A percentile compares a stretch with the other conserved stretches of the same genome.
phyloP scores from a whole-genome alignment of 169 alveolate genomes.

The Eimeria tenella region DNA sequence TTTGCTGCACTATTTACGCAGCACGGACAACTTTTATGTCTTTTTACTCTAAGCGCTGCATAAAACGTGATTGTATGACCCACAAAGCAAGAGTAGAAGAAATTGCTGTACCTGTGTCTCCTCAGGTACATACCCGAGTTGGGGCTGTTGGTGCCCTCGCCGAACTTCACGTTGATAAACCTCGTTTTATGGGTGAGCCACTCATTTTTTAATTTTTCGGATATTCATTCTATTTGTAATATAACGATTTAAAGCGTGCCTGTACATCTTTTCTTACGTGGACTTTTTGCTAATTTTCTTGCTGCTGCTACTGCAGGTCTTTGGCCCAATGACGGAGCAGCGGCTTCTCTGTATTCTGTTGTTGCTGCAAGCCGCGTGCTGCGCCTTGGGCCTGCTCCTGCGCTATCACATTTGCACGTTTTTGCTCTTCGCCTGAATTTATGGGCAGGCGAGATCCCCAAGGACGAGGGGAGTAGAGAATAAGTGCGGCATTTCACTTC shows the following conservation, averaged over 20 bases:
- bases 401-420: slow-evolving; percentile 82
- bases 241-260: neutral
- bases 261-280: neutral
- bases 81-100: no score
- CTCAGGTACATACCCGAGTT: neutral
- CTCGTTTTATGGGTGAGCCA: neutral
- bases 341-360: slow-evolving; percentile 86
- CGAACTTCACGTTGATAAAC: neutral
- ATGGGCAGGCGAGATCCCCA: no score
- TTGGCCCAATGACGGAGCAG: slow-evolving; percentile 93
- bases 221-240: neutral
- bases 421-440: no score
- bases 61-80: neutral
- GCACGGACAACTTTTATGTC: neutral
- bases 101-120: neutral
- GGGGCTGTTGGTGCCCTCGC: neutral
- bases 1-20: neutral
- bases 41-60: neutral
- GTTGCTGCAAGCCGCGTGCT: slow-evolving; percentile 87
- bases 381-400: slow-evolving; percentile 87
- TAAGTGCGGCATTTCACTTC: no score
- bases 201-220: neutral
- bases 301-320: slow-evolving; percentile 83
- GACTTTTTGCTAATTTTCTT: neutral
- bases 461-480: no score